A percentile compares a stretch with the other conserved stretches of the same genome.
Evolutionary conservation across 2,329 filamentous ascomycete genomes (phyloP).

Genomic region (Clonostachys rhizophaga): DNA sequence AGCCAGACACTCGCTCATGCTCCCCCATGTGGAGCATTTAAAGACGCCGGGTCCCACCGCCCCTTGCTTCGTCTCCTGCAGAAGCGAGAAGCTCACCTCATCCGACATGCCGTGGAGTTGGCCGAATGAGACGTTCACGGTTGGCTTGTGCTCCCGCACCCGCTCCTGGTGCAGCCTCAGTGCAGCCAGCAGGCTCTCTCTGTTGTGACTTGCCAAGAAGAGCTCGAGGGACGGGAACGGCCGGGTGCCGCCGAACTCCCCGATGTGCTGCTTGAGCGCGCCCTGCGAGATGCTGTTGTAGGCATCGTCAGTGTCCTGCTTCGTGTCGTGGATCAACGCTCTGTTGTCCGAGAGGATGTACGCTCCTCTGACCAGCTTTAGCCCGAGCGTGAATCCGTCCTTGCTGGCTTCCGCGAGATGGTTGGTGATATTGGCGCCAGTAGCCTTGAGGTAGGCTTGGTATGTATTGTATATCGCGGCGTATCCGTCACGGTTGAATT

Average conservation of each 20-base stretch:
- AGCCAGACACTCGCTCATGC: conserved; percentile 27
- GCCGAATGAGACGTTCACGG: conserved; percentile 36
- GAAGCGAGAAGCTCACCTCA: conserved; percentile 44
- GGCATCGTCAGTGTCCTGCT: conserved; percentile 43
- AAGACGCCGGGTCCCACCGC: conserved; percentile 21
- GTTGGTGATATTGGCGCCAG: conserved; percentile 28
- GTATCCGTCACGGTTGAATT: conserved; percentile 26
- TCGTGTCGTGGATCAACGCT: conserved; percentile 45
- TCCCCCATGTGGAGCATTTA: conserved; percentile 34
- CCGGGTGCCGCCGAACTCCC: conserved; percentile 31
- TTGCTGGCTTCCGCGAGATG: conserved; percentile 39
- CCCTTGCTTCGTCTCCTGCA: conserved; percentile 25
- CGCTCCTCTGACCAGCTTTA: conserved; percentile 53
- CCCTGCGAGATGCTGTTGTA: conserved; percentile 45
- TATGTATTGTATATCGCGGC: conserved; percentile 45
- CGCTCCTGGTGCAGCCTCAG: conserved; percentile 35
- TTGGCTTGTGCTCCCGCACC: conserved; percentile 21
- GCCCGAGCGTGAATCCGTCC: conserved; percentile 44
- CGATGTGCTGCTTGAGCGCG: conserved; percentile 32
- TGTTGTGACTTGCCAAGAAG: conserved; percentile 50
- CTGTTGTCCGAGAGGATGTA: conserved; percentile 47
- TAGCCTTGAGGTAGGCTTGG: conserved; percentile 50
- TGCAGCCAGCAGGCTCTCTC: conserved; percentile 31
- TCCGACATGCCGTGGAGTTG: conserved; percentile 56
- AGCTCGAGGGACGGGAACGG: conserved; percentile 40